phyloP scores from a whole-genome alignment of 305 asterid species.

The Fraxinus ornus region DNA sequence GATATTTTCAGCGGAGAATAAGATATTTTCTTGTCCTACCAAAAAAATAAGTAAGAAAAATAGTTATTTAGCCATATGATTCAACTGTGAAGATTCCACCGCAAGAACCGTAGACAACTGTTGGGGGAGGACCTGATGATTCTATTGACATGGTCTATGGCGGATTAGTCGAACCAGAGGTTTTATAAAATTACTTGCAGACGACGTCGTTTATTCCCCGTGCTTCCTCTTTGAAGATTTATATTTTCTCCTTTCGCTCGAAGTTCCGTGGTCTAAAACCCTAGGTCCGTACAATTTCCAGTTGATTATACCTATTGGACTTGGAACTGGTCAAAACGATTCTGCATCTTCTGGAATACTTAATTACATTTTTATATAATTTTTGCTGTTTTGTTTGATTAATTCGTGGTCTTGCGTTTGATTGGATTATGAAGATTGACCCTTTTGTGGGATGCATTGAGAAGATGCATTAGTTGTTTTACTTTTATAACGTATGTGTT shows the following conservation, averaged over 20 bases:
- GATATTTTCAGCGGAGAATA: background rate
- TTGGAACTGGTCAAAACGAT: background rate
- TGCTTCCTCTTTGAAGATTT: background rate
- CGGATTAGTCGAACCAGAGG: conserved; percentile 31
- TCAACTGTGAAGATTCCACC: conserved; percentile 35
- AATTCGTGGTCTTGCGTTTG: background rate
- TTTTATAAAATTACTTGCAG: background rate
- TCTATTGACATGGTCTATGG: conserved; percentile 30
- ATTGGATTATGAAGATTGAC: background rate
- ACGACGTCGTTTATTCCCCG: conserved; percentile 23
- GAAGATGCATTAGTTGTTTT: background rate
- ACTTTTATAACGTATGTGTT: background rate
- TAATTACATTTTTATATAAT: background rate
- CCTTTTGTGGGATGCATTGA: background rate
- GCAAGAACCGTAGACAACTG: conserved; percentile 19
- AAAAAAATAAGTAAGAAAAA: background rate
- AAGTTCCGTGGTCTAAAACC: conserved; percentile 40
- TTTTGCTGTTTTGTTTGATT: background rate
- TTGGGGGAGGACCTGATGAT: conserved; percentile 17
- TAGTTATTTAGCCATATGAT: conserved; percentile 14
- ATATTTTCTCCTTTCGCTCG: background rate
- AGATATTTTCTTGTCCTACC: background rate
- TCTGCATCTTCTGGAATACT: background rate
- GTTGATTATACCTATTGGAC: background rate
- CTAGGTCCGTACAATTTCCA: conserved; percentile 42